Conservation (phyloP, 108 stramenopile species). For the Cyclotella sp. region DNA sequence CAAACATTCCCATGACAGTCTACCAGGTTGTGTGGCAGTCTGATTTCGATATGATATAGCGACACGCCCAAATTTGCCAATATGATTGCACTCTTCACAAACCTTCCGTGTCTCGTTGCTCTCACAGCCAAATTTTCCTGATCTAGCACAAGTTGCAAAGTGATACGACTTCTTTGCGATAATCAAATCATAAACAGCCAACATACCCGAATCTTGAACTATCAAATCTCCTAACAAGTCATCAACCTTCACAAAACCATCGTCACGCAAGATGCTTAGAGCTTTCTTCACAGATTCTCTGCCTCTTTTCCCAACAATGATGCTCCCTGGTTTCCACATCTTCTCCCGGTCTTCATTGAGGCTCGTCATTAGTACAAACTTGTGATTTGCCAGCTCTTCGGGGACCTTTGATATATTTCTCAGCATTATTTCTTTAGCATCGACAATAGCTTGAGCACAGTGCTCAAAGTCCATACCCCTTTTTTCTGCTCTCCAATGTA, state of each 20-base stretch:
- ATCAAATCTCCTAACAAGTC: background rate
- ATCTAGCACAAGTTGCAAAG: slow-evolving; percentile 32
- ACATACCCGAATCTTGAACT: slow-evolving; percentile 17
- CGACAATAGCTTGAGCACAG: slow-evolving; percentile 17
- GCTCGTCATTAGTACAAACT: slow-evolving; percentile 28
- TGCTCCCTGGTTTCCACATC: slow-evolving; percentile 39
- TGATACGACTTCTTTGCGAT: slow-evolving; percentile 22
- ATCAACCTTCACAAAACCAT: background rate
- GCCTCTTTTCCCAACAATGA: slow-evolving; percentile 10
- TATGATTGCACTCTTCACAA: slow-evolving; percentile 28
- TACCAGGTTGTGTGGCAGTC: background rate
- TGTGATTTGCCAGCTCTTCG: slow-evolving; percentile 6
- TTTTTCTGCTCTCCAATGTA: slow-evolving; percentile 38
- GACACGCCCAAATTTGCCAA: slow-evolving; percentile 27
- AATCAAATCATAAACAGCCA: slow-evolving; percentile 37
- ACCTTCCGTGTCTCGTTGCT: background rate
- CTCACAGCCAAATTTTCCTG: slow-evolving; percentile 14
- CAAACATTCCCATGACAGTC: background rate
- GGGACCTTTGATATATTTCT: background rate
- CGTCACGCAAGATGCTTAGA: background rate
- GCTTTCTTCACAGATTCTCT: background rate
- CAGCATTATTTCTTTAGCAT: slow-evolving; percentile 11
- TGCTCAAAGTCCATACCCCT: slow-evolving; percentile 23
- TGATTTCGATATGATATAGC: slow-evolving; percentile 15
- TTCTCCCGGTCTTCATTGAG: slow-evolving; percentile 23